A percentile compares a stretch with the other conserved stretches of the same genome.
phyloP scores from a whole-genome alignment of 2,329 filamentous ascomycete genomes.

The Plectosphaerella sp. region DNA sequence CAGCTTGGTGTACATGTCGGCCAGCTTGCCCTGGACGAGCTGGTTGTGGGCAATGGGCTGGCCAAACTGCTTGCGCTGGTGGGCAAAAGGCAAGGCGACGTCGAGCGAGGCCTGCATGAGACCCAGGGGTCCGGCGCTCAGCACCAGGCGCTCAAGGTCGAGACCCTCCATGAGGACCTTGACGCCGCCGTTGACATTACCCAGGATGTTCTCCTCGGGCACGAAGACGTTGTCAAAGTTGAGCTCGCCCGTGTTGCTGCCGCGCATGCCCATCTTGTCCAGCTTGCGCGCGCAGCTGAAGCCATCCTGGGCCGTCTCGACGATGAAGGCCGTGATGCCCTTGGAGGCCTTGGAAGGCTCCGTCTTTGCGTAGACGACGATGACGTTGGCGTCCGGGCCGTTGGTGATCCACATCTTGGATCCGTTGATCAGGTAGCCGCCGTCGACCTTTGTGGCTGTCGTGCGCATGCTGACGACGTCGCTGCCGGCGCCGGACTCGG shows the following conservation, averaged over 20 bases:
- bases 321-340: slow-evolving; percentile 92
- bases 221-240: slow-evolving; percentile 90
- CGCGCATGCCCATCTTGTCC: slow-evolving; percentile 97
- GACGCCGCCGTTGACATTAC: slow-evolving; percentile 75
- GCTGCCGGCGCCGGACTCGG: slow-evolving; percentile 82
- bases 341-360: slow-evolving; percentile 74
- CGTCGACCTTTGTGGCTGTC: slow-evolving; percentile 73
- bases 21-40: slow-evolving; percentile 85
- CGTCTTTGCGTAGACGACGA: slow-evolving; percentile 97
- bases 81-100: slow-evolving; percentile 80
- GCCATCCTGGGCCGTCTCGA: slow-evolving; percentile 65
- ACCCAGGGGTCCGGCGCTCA: slow-evolving; percentile 85
- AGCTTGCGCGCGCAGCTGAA: slow-evolving; percentile 88
- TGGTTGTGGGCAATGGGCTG: slow-evolving; percentile 87
- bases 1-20: slow-evolving; percentile 96
- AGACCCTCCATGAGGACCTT: slow-evolving; percentile 93
- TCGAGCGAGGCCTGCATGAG: slow-evolving; percentile 93
- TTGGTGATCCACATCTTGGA: slow-evolving; percentile 99
- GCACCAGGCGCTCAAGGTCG: slow-evolving; percentile 87
- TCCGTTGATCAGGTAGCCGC: slow-evolving; percentile 81
- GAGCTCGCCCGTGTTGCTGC: slow-evolving; percentile 92
- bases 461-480: slow-evolving; percentile 97
- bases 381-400: slow-evolving; percentile 85
- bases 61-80: slow-evolving; percentile 86
- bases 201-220: slow-evolving; percentile 75